A percentile compares a stretch with the other conserved stretches of the same genome.
Evolutionary conservation across 306 rosid genomes (phyloP).

Genomic region (Aeschynomene evenia): DNA sequence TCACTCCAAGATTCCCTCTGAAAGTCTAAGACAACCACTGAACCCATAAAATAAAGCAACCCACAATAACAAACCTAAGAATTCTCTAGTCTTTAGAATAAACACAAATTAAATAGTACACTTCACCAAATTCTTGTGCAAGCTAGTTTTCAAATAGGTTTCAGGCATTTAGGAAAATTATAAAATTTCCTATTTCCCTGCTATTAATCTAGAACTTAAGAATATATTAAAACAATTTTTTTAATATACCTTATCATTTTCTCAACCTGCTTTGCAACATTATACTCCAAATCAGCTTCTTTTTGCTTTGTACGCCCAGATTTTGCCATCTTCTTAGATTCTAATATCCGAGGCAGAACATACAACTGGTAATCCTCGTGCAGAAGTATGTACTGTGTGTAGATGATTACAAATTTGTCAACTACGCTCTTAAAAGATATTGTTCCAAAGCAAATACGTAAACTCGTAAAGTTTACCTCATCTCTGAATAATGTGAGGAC

Average conservation of each 20-base stretch:
- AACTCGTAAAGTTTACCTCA: slow-evolving; percentile 59
- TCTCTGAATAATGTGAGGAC: slow-evolving; percentile 91
- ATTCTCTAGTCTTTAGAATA: background rate
- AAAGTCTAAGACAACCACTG: background rate
- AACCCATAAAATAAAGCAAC: background rate
- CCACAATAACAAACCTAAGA: background rate
- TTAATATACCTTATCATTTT: slow-evolving; percentile 83
- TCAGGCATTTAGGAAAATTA: background rate
- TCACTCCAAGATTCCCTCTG: slow-evolving; percentile 2
- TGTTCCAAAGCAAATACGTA: slow-evolving; percentile 1
- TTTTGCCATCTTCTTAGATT: slow-evolving; percentile 99
- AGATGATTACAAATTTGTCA: slow-evolving; percentile 31
- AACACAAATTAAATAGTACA: background rate
- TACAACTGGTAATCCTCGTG: slow-evolving; percentile 93
- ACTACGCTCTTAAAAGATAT: slow-evolving; percentile 22
- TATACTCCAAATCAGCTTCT: slow-evolving; percentile 96
- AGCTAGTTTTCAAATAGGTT: slow-evolving; percentile 5
- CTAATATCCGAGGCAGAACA: slow-evolving; percentile 88
- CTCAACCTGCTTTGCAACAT: slow-evolving; percentile 98
- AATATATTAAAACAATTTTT: slow-evolving; percentile 26
- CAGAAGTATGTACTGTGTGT: slow-evolving; percentile 70
- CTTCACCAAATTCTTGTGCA: background rate
- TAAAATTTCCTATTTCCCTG: background rate
- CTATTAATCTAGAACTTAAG: background rate
- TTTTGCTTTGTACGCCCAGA: slow-evolving; percentile 97